Evolutionary conservation across 768 basidiomycete species (phyloP).

Genomic region (Xanthoconium stramineum): DNA sequence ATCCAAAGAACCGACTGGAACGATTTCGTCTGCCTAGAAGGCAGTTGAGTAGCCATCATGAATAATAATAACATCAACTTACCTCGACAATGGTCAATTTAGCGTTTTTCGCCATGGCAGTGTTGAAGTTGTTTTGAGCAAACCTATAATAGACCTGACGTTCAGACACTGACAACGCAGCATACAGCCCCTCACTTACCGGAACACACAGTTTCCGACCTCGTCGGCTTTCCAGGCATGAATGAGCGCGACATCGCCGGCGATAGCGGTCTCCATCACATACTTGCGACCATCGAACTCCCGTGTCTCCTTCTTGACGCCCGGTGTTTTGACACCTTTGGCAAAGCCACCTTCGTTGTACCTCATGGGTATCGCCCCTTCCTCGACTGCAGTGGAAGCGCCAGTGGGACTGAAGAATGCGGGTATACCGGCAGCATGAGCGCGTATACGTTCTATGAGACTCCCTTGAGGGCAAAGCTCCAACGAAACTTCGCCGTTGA

Average conservation of each 20-base stretch:
- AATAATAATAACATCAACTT: slow-evolving; percentile 10
- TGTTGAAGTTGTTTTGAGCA: slow-evolving; percentile 83
- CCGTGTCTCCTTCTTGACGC: slow-evolving; percentile 71
- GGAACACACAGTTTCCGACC: slow-evolving; percentile 86
- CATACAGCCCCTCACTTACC: slow-evolving; percentile 40
- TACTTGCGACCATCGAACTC: slow-evolving; percentile 79
- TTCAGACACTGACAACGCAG: neutral
- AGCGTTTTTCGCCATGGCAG: slow-evolving; percentile 86
- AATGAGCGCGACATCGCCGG: slow-evolving; percentile 81
- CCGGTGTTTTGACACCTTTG: slow-evolving; percentile 66
- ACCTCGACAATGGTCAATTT: slow-evolving; percentile 90
- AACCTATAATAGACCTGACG: slow-evolving; percentile 45
- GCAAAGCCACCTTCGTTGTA: slow-evolving; percentile 75
- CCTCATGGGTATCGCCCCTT: slow-evolving; percentile 72
- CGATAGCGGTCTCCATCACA: slow-evolving; percentile 76
- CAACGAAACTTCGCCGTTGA: slow-evolving; percentile 75
- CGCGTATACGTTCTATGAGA: slow-evolving; percentile 81
- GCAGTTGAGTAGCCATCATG: neutral
- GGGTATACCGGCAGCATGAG: slow-evolving; percentile 88
- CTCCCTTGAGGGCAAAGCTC: slow-evolving; percentile 94
- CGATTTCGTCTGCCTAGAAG: slow-evolving; percentile 80
- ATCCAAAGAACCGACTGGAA: slow-evolving; percentile 76
- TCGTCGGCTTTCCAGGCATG: slow-evolving; percentile 93
- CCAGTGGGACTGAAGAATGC: slow-evolving; percentile 95
- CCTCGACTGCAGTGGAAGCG: slow-evolving; percentile 77